phyloP scores from a whole-genome alignment of 371 early-diverging fungal species.

The Mortierella sp. region DNA sequence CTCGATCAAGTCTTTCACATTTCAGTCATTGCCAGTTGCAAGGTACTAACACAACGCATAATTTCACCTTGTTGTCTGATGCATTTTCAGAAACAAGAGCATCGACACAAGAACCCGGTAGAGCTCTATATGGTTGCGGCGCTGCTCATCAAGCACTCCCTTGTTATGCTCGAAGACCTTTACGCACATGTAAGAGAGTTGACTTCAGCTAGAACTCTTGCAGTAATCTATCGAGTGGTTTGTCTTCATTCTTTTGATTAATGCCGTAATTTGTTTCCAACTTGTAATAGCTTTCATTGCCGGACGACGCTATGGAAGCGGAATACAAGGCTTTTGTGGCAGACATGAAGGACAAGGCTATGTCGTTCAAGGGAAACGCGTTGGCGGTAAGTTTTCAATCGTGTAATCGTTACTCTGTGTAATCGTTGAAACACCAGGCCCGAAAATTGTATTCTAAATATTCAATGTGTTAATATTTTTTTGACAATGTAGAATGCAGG shows the following conservation, averaged over 20 bases:
- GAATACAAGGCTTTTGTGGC: slow-evolving; percentile 64
- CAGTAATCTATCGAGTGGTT: neutral
- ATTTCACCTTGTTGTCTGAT: neutral
- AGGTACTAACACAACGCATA: neutral
- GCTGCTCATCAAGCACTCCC: slow-evolving; percentile 74
- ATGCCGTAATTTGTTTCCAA: neutral
- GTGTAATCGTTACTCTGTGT: too few relatives aligned
- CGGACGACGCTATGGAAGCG: slow-evolving; percentile 65
- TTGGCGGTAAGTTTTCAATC: slow-evolving; percentile 25
- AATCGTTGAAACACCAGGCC: neutral
- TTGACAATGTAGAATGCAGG: slow-evolving; percentile 52
- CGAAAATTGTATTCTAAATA: neutral
- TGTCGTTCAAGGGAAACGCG: slow-evolving; percentile 32
- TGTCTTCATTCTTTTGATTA: neutral
- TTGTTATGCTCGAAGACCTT: slow-evolving; percentile 80
- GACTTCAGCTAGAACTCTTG: neutral
- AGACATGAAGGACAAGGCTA: slow-evolving; percentile 47
- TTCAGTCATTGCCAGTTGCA: neutral
- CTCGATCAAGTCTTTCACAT: neutral
- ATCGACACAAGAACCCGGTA: slow-evolving; percentile 39
- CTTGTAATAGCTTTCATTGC: slow-evolving; percentile 65
- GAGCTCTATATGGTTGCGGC: slow-evolving; percentile 70
- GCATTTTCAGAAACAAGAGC: slow-evolving; percentile 31
- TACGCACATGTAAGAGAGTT: slow-evolving; percentile 68
- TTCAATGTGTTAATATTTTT: neutral